A percentile compares a stretch with the other conserved stretches of the same genome.
phyloP scores from a whole-genome alignment of 2,329 filamentous ascomycete species.

The Diaporthe sp. region DNA sequence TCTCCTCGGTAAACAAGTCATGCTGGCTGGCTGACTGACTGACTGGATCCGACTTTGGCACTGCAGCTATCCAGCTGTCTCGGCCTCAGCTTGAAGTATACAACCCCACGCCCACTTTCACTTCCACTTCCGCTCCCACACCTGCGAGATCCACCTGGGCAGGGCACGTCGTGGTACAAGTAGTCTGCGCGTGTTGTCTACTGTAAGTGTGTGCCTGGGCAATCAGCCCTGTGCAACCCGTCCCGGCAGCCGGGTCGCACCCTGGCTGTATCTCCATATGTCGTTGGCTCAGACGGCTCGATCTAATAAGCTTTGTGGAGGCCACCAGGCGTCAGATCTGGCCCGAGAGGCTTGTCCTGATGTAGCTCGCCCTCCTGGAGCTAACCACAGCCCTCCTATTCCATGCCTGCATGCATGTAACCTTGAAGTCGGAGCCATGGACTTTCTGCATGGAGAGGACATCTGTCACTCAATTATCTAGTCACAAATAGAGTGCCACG shows the following conservation, averaged over 20 bases:
- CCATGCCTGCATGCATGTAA: background rate
- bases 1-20: background rate
- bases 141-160: background rate
- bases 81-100: background rate
- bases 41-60: background rate
- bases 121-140: background rate
- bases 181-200: too few relatives aligned
- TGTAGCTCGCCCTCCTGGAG: conserved; percentile 1
- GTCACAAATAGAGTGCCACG: background rate
- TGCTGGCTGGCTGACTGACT: background rate
- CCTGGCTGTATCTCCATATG: background rate
- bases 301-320: conserved; percentile 27
- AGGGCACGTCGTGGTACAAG: background rate
- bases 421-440: background rate
- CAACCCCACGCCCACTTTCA: background rate
- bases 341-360: conserved; percentile 16
- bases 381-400: background rate
- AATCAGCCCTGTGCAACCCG: conserved; percentile 22
- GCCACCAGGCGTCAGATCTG: background rate
- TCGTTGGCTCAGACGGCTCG: background rate
- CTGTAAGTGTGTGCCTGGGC: background rate
- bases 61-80: background rate
- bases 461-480: background rate
- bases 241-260: conserved; percentile 13
- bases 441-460: background rate